phyloP scores from a whole-genome alignment of 805 yeast genomes.

The Cyberlindnera nakhonratchasimensis region DNA sequence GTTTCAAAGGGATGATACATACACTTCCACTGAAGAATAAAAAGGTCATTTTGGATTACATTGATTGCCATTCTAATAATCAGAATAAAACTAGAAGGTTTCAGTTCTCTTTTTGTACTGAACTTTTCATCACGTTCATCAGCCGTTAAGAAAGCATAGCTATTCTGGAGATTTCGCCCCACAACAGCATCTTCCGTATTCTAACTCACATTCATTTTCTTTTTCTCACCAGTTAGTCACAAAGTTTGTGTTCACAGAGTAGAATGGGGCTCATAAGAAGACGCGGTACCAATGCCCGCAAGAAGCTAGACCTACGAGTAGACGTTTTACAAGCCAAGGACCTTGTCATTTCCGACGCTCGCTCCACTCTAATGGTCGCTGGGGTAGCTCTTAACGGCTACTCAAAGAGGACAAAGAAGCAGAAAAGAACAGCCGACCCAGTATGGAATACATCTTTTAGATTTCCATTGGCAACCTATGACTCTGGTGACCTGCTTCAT shows the following conservation, averaged over 20 bases:
- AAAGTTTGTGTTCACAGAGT: background rate
- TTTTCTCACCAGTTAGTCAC: background rate
- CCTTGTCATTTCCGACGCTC: slow-evolving; percentile 19
- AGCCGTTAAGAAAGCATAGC: no score
- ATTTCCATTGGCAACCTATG: slow-evolving; percentile 12
- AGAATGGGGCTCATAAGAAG: slow-evolving; percentile 10
- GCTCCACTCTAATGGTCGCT: slow-evolving; percentile 21
- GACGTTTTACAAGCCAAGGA: slow-evolving; percentile 25
- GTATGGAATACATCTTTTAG: slow-evolving; percentile 21
- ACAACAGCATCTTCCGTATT: no score
- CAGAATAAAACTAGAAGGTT: no score
- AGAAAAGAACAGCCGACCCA: slow-evolving; percentile 25
- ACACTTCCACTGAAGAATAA: no score
- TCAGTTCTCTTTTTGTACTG: no score
- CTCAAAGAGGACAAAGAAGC: slow-evolving; percentile 20
- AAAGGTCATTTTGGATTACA: no score
- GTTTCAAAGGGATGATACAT: no score
- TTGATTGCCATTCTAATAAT: no score
- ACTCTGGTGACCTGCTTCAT: slow-evolving; percentile 18
- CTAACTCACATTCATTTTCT: background rate
- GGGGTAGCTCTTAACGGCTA: slow-evolving; percentile 25
- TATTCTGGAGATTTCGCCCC: background rate
- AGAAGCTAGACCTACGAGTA: slow-evolving; percentile 18
- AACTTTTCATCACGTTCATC: no score
- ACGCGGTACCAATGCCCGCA: slow-evolving; percentile 5